phyloP scores from a whole-genome alignment of 305 asterid genomes.

The Fraxinus baroniana region DNA sequence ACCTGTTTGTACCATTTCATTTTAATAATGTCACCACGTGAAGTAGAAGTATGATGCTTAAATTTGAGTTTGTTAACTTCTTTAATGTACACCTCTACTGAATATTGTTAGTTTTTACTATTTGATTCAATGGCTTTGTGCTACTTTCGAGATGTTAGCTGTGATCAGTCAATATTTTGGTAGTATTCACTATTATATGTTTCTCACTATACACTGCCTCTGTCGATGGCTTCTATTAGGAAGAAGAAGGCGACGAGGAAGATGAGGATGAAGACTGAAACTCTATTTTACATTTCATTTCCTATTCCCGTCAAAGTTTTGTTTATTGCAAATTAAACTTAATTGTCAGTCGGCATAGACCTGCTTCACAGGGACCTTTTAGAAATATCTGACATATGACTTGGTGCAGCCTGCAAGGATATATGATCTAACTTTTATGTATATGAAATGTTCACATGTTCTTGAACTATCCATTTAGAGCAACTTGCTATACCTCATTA shows the following conservation, averaged over 20 bases:
- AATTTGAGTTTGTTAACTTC: background rate
- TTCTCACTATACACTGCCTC: background rate
- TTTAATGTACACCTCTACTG: background rate
- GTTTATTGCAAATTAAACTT: slow-evolving; percentile 3
- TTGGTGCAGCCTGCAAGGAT: background rate
- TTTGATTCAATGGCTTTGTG: background rate
- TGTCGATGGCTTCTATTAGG: slow-evolving; percentile 12
- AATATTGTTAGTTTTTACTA: background rate
- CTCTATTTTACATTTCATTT: background rate
- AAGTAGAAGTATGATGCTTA: slow-evolving; percentile 1
- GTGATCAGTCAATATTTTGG: background rate
- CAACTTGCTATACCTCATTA: background rate
- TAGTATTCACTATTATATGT: background rate
- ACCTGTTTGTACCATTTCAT: slow-evolving; percentile 2
- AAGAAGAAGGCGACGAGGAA: slow-evolving; percentile 29
- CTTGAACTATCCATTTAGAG: background rate
- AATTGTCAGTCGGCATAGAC: background rate
- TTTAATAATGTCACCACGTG: background rate
- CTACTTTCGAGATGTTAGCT: slow-evolving; percentile 1
- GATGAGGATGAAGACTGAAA: slow-evolving; percentile 22
- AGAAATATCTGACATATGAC: background rate
- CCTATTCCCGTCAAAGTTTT: background rate
- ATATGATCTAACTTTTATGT: background rate
- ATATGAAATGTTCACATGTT: background rate
- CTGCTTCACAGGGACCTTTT: background rate